Evolutionary conservation across 2,329 filamentous ascomycete species (phyloP).

Genomic region (Zarea fungicola): DNA sequence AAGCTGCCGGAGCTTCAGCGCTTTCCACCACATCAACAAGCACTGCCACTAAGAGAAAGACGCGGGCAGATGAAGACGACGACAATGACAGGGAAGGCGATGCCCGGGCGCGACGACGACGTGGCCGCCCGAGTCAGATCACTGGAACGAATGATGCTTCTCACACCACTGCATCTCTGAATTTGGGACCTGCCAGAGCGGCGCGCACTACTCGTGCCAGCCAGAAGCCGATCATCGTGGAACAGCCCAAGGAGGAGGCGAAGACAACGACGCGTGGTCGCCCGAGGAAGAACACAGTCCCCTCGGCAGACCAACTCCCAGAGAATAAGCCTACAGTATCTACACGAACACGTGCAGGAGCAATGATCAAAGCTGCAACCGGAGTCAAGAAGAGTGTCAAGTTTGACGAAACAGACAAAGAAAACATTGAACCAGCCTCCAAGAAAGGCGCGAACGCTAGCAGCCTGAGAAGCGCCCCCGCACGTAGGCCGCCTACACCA

Average conservation of each 20-base stretch:
- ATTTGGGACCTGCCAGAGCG: constrained; percentile 21
- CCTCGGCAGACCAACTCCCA: constrained; percentile 20
- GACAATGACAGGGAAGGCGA: constrained; percentile 39
- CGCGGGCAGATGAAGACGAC: constrained; percentile 46
- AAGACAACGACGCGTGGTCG: constrained; percentile 39
- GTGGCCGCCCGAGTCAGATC: constrained; percentile 41
- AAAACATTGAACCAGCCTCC: constrained; percentile 47
- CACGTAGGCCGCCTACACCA: constrained; percentile 35
- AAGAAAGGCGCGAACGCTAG: constrained; percentile 32
- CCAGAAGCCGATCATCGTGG: constrained; percentile 23
- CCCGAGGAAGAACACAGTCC: constrained; percentile 34
- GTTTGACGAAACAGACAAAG: constrained; percentile 61
- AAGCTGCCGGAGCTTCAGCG: constrained; percentile 26
- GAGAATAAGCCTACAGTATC: constrained; percentile 17
- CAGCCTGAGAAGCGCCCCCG: constrained; percentile 37
- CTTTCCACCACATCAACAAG: constrained; percentile 29
- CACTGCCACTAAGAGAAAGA: constrained; percentile 43
- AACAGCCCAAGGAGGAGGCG: constrained; percentile 20
- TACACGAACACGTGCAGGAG: constrained; percentile 17
- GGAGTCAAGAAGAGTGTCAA: constrained; percentile 54
- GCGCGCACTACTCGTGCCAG: constrained; percentile 22
- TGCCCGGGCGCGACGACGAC: constrained; percentile 19
- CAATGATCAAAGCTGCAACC: constrained; percentile 19
- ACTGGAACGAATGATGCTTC: constrained; percentile 20
- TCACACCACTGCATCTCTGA: constrained; percentile 12